Percentiles rank a stretch among this genome's conserved stretches.
These are phyloP conservation scores for Anisodus tanguticus DNA, from an alignment of 257 asterid genomes.

Conservation along the genomic window DNA sequence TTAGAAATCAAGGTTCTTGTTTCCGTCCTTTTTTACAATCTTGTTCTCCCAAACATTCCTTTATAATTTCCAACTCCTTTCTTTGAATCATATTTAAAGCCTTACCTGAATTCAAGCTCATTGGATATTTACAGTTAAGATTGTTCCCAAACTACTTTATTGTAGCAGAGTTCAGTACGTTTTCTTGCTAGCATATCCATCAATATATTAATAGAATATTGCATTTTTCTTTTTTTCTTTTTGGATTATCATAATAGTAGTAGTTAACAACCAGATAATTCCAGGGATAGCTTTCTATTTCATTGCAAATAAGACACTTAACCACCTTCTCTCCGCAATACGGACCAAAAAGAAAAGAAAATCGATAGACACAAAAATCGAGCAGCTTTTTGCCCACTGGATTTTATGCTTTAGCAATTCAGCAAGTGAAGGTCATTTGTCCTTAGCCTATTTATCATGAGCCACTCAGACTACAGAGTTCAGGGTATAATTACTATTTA, in stretches of 20 bases:
- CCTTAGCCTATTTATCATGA: background rate
- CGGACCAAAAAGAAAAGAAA: background rate
- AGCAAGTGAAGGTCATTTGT: background rate
- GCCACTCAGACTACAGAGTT: slow-evolving; percentile 5
- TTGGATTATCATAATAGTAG: background rate
- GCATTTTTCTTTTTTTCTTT: background rate
- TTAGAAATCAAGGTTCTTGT: background rate
- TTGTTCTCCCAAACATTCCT: background rate
- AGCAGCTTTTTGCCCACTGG: background rate
- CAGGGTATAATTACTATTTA: slow-evolving; percentile 17
- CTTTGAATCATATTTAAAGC: background rate
- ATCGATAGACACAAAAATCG: background rate
- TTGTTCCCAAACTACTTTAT: background rate
- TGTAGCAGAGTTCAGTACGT: background rate
- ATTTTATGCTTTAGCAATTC: background rate
- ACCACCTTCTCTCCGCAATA: background rate
- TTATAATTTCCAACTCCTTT: background rate
- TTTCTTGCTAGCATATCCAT: slow-evolving; percentile 9
- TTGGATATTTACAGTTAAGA: background rate
- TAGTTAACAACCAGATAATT: background rate
- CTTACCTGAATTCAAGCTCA: background rate
- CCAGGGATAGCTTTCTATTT: background rate
- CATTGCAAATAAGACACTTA: background rate
- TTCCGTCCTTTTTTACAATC: slow-evolving; percentile 6
- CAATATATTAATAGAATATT: slow-evolving; percentile 6